Evolutionary conservation across 495 filamentous ascomycete genomes (phyloP).

Genomic region (Penicillium roqueforti): DNA sequence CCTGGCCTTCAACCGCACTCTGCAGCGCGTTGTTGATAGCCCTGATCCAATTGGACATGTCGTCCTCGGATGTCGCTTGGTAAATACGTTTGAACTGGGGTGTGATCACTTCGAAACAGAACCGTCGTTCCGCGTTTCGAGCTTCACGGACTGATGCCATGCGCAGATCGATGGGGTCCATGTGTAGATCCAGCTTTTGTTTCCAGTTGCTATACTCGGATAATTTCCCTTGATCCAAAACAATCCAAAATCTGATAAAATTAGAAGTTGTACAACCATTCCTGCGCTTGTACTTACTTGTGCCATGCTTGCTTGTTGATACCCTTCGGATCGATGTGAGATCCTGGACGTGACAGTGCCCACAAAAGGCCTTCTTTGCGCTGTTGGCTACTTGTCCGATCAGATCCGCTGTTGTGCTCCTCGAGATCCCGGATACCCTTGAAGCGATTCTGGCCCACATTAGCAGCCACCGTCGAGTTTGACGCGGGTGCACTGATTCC

Average conservation of each 20-base stretch:
- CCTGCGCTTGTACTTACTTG: slow-evolving; percentile 63
- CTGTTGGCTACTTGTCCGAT: slow-evolving; percentile 48
- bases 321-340: slow-evolving; percentile 89
- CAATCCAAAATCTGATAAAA: slow-evolving; percentile 83
- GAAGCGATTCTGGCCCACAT: slow-evolving; percentile 62
- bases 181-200: slow-evolving; percentile 90
- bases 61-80: slow-evolving; percentile 95
- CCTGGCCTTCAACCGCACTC: slow-evolving; percentile 84
- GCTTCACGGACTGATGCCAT: slow-evolving; percentile 97
- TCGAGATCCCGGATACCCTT: slow-evolving; percentile 87
- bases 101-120: slow-evolving; percentile 98
- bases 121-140: slow-evolving; percentile 86
- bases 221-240: slow-evolving; percentile 90
- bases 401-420: slow-evolving; percentile 61
- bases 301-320: slow-evolving; percentile 98
- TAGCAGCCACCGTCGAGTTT: slow-evolving; percentile 32
- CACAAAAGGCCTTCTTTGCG: slow-evolving; percentile 92
- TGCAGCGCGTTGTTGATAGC: slow-evolving; percentile 97
- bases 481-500: slow-evolving; percentile 29
- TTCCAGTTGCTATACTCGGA: slow-evolving; percentile 99
- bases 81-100: slow-evolving; percentile 96
- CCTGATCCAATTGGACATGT: slow-evolving; percentile 95
- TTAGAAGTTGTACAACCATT: slow-evolving; percentile 10
- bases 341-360: slow-evolving; percentile 89
- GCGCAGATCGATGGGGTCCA: slow-evolving; percentile 95